Evolutionary conservation across 495 filamentous ascomycete genomes (phyloP).

Genomic region (Choiromyces venosus): DNA sequence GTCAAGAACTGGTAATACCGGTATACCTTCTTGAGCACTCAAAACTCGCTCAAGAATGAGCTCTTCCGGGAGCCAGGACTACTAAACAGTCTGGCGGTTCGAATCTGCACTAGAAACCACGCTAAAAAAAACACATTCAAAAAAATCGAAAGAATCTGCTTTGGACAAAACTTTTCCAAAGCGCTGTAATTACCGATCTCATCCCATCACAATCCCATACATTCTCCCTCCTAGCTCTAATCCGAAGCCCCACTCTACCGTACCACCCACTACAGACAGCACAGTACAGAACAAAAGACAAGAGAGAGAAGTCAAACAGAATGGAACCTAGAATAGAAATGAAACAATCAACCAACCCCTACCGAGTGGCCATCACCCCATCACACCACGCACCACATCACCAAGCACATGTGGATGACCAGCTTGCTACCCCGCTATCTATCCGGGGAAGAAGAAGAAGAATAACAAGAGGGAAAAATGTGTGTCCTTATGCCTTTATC

Average conservation of each 20-base stretch:
- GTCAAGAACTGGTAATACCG: too few relatives aligned
- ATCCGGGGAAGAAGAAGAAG: neutral
- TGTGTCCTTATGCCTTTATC: neutral
- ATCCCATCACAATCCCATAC: neutral
- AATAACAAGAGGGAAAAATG: too few relatives aligned
- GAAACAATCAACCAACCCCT: neutral
- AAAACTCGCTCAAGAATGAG: too few relatives aligned
- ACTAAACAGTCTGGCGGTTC: too few relatives aligned
- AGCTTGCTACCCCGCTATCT: neutral
- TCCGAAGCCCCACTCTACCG: neutral
- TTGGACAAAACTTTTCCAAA: too few relatives aligned
- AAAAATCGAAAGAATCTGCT: too few relatives aligned
- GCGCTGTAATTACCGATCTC: too few relatives aligned
- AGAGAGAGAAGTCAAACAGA: neutral
- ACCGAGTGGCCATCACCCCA: neutral
- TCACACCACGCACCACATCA: neutral
- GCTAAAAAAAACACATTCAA: too few relatives aligned
- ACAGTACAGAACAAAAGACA: neutral
- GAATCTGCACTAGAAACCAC: too few relatives aligned
- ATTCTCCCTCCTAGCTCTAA: neutral
- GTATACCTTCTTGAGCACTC: too few relatives aligned
- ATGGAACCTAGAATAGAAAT: neutral
- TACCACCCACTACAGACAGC: neutral
- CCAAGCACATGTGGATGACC: neutral
- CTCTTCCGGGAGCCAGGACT: too few relatives aligned